These are phyloP conservation scores for Xylaria sp. DNA, from an alignment of 2,329 filamentous ascomycete genomes.

Conservation along the genomic window DNA sequence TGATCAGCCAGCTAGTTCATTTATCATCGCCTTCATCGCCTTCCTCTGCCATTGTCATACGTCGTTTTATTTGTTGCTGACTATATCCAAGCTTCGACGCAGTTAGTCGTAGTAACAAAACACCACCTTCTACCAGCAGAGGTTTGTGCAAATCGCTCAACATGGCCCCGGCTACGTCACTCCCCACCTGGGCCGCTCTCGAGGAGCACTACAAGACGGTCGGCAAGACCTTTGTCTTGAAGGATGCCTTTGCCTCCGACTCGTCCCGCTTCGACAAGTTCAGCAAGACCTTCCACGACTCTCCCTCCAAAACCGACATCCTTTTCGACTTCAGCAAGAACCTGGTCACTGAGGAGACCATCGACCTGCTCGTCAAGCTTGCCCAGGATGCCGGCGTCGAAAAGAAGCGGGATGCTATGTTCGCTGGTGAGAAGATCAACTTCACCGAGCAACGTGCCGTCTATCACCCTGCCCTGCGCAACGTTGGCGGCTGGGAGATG, in stretches of 20 bases:
- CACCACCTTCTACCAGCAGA: neutral
- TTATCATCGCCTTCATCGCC: neutral
- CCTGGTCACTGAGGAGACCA: conserved; percentile 92
- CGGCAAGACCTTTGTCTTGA: conserved; percentile 90
- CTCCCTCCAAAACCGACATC: conserved; percentile 83
- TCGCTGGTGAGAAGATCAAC: conserved; percentile 98
- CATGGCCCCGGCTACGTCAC: conserved; percentile 86
- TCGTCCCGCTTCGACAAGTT: conserved; percentile 90
- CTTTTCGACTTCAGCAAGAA: conserved; percentile 99
- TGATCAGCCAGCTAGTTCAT: neutral
- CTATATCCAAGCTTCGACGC: conserved; percentile 3
- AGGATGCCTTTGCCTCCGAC: conserved; percentile 91
- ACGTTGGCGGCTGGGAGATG: conserved; percentile 83
- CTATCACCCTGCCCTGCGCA: conserved; percentile 93
- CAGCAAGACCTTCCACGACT: conserved; percentile 83
- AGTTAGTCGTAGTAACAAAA: neutral
- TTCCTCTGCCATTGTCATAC: neutral
- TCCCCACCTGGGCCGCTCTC: conserved; percentile 88
- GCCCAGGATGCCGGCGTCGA: conserved; percentile 92
- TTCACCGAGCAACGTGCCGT: conserved; percentile 97
- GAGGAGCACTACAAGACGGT: conserved; percentile 88
- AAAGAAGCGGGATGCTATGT: conserved; percentile 97
- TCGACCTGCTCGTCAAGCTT: conserved; percentile 86
- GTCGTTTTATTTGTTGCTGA: neutral
- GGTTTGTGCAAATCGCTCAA: conserved; percentile 26